Conservation (phyloP, 805 yeast genomes). For the Geotrichum ghanense region DNA sequence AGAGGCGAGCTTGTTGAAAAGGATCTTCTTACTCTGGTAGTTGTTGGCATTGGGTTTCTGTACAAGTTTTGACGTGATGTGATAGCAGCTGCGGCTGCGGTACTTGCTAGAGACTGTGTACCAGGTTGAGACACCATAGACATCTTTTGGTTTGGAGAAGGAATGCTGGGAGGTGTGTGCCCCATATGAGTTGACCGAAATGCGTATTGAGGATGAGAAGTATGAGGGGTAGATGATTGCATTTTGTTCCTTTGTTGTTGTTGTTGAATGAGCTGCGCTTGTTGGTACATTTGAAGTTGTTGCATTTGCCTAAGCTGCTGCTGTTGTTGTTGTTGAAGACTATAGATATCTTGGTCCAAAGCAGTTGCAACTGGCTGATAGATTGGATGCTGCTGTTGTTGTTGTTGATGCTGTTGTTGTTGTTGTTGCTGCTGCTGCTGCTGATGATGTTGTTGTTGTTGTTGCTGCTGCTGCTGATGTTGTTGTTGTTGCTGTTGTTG, state of each 20-base stretch:
- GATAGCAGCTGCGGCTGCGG: background rate
- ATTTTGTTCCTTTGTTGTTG: slow-evolving; percentile 4
- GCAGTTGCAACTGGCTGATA: too few species aligned
- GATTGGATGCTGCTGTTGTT: background rate
- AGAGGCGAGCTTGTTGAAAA: background rate
- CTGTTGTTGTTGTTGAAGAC: slow-evolving; percentile 5
- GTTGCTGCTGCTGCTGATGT: slow-evolving; percentile 2
- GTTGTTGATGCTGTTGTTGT: background rate
- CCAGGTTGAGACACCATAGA: background rate
- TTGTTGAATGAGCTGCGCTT: slow-evolving; percentile 1
- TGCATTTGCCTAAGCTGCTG: slow-evolving; percentile 3
- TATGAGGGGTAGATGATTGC: slow-evolving; percentile 6
- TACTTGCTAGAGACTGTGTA: slow-evolving; percentile 3
- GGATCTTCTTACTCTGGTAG: background rate
- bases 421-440: slow-evolving; percentile 2
- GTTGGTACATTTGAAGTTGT: slow-evolving; percentile 3
- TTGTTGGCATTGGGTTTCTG: background rate
- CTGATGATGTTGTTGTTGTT: slow-evolving; percentile 2
- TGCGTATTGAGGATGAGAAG: slow-evolving; percentile 3
- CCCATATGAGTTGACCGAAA: background rate
- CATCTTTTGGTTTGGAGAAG: background rate
- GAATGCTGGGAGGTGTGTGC: background rate
- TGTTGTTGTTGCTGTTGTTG: slow-evolving; percentile 4
- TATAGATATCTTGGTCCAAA: too few species aligned
- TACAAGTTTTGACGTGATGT: background rate